phyloP scores from a whole-genome alignment of 768 basidiomycete species.

The Pleurotus tuoliensis region DNA sequence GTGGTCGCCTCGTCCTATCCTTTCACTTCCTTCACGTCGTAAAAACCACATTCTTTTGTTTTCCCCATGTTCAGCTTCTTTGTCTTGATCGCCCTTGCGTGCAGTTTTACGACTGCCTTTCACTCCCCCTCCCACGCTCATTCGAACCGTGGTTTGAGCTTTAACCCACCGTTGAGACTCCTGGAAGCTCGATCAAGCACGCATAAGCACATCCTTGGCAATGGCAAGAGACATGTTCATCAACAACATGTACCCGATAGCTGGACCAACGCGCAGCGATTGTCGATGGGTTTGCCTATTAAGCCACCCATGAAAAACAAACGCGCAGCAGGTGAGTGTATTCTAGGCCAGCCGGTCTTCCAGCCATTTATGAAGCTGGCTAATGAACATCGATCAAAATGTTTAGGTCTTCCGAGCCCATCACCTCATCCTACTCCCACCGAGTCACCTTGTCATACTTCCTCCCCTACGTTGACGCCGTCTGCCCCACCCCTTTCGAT shows the following conservation, averaged over 20 bases:
- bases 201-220: constrained; percentile 1
- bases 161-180: not conserved
- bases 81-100: not conserved
- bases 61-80: not conserved
- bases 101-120: not conserved
- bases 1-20: not conserved
- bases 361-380: too few species aligned
- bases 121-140: not conserved
- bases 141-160: not conserved
- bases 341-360: too few species aligned
- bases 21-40: not conserved
- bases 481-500: not conserved
- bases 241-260: not conserved
- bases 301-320: not conserved
- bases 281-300: not conserved
- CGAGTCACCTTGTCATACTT: not conserved
- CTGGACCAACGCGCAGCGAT: constrained; percentile 2
- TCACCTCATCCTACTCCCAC: not conserved
- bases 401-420: not conserved
- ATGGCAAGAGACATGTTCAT: not conserved
- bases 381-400: too few species aligned
- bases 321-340: too few species aligned
- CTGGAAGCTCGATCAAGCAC: not conserved
- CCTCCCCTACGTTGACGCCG: not conserved
- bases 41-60: constrained; percentile 2